Percentiles rank a stretch among this genome's conserved stretches.
Evolutionary conservation across 2,329 filamentous ascomycete genomes (phyloP).

Genomic region (Fusarium camptoceras): DNA sequence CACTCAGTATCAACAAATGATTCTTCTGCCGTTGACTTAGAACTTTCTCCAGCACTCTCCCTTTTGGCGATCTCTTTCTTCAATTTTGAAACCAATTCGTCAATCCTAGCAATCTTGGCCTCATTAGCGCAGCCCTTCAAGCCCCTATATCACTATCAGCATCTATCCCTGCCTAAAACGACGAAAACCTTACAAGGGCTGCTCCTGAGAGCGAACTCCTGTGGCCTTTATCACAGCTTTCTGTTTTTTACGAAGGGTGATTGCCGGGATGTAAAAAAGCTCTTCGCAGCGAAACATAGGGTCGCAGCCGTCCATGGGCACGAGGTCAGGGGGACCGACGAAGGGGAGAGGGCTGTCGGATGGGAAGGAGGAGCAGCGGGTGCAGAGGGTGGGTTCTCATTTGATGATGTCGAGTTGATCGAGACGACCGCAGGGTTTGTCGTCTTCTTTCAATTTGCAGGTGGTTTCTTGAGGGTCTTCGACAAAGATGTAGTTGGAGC

Average conservation of each 20-base stretch:
- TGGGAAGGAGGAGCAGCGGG: not conserved
- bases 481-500: not conserved
- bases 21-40: not conserved
- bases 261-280: not conserved
- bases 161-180: rapidly evolving
- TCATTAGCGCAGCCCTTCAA: not conserved
- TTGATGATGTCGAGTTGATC: not conserved
- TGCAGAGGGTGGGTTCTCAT: constrained; percentile 7
- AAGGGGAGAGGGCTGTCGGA: not conserved
- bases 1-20: not conserved
- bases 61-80: not conserved
- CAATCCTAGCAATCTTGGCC: not conserved
- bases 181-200: not conserved
- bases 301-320: not conserved
- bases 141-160: not conserved
- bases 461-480: not conserved
- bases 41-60: not conserved
- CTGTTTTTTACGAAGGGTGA: rapidly evolving
- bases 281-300: not conserved
- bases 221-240: not conserved
- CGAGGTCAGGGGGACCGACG: not conserved
- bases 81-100: not conserved
- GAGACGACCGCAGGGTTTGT: not conserved
- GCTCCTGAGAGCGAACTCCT: no score
- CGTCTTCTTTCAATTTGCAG: not conserved